These are phyloP conservation scores for Colletotrichum tabaci DNA, from an alignment of 2,329 filamentous ascomycete species.

Conservation along the genomic window DNA sequence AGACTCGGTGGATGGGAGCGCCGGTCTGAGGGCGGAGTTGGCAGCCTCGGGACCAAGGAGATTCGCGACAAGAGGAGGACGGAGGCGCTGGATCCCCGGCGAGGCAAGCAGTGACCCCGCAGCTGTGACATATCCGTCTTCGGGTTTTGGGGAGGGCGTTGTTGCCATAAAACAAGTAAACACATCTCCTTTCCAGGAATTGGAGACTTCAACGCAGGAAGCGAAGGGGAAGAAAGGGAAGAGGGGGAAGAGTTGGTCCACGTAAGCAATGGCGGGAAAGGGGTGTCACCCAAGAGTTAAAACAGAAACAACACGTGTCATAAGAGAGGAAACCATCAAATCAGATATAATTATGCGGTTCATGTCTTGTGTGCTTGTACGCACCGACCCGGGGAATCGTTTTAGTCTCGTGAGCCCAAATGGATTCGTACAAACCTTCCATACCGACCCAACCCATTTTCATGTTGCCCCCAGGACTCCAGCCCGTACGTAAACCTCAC, in stretches of 20 bases:
- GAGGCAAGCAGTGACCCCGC: slow-evolving; percentile 66
- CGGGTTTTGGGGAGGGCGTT: neutral
- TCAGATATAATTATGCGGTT: slow-evolving; percentile 16
- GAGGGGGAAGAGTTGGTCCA: neutral
- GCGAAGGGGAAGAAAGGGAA: neutral
- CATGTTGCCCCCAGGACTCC: slow-evolving; percentile 15
- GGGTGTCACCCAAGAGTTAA: neutral
- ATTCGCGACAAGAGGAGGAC: slow-evolving; percentile 85
- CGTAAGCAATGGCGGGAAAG: neutral
- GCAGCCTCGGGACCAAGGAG: slow-evolving; percentile 93
- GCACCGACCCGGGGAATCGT: slow-evolving; percentile 9
- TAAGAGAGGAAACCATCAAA: neutral
- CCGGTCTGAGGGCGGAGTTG: slow-evolving; percentile 86
- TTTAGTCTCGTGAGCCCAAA: slow-evolving; percentile 1
- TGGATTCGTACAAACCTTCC: neutral
- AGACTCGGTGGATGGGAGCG: slow-evolving; percentile 79
- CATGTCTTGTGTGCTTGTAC: neutral
- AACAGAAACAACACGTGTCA: neutral
- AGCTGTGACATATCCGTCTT: neutral
- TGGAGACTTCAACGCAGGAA: neutral
- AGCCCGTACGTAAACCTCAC: neutral
- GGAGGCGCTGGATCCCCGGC: slow-evolving; percentile 86
- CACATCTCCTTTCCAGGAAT: neutral
- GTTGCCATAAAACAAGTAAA: neutral
- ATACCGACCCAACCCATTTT: neutral